A percentile compares a stretch with the other conserved stretches of the same genome.
phyloP scores from a whole-genome alignment of 345 rosid species.

The rapeseed (Brassica napus) region Da-Ae NC_063446.1:25872001-25872500 shows the following conservation, averaged over 20 bases:
- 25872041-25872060: not conserved
- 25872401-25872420: constrained; percentile 35
- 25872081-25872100: constrained; percentile 42
- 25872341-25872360: constrained; percentile 33
- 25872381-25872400: constrained; percentile 30
- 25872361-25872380: constrained; percentile 23
- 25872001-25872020: not conserved
- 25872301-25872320: constrained; percentile 38
- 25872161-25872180: constrained; percentile 43
- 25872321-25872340: constrained; percentile 34
- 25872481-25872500: not conserved
- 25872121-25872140: constrained; percentile 38
- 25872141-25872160: constrained; percentile 38
- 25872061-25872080: constrained; percentile 44
- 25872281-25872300: constrained; percentile 37
- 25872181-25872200: constrained; percentile 31
- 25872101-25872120: constrained; percentile 46
- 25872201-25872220: constrained; percentile 21
- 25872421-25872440: not conserved
- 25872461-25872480: not conserved
- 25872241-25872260: constrained; percentile 34
- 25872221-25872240: not conserved
- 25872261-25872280: constrained; percentile 37
- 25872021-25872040: not conserved
- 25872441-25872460: not conserved